Percentiles rank a stretch among this genome's conserved stretches.
Conservation (phyloP, 768 basidiomycete species). For the Trametes elegans region DNA sequence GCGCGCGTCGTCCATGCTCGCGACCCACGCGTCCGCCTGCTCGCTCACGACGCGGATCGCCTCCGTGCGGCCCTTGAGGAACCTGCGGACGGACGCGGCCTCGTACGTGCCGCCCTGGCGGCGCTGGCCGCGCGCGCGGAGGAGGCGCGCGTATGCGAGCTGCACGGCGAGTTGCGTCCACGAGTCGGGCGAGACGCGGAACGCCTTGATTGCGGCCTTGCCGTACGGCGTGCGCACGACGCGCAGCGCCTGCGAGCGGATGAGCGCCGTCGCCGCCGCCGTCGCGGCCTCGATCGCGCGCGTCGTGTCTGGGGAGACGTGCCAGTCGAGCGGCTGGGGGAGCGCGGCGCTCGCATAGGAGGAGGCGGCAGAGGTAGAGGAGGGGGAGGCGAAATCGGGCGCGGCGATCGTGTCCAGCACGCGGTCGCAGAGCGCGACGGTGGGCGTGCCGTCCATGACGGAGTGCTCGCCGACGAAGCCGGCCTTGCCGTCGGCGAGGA, state of each 20-base stretch:
- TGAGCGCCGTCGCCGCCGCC: slow-evolving; percentile 51
- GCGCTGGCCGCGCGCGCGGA: slow-evolving; percentile 42
- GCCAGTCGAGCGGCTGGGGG: slow-evolving; percentile 44
- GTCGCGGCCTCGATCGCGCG: slow-evolving; percentile 59
- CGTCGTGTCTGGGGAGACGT: slow-evolving; percentile 45
- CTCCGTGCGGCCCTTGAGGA: slow-evolving; percentile 89
- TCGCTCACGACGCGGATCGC: slow-evolving; percentile 82
- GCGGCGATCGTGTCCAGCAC: slow-evolving; percentile 59
- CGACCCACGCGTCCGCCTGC: slow-evolving; percentile 77
- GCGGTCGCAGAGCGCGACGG: slow-evolving; percentile 67
- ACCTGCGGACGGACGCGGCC: slow-evolving; percentile 87
- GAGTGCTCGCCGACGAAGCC: slow-evolving; percentile 95
- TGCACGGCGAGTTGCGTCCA: slow-evolving; percentile 95
- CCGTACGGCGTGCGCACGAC: slow-evolving; percentile 75
- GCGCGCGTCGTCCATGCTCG: slow-evolving; percentile 60
- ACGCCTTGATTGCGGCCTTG: slow-evolving; percentile 81
- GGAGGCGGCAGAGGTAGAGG: slow-evolving; percentile 24
- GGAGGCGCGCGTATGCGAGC: slow-evolving; percentile 77
- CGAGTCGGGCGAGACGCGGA: slow-evolving; percentile 88
- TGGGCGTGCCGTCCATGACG: slow-evolving; percentile 88
- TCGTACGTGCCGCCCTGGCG: slow-evolving; percentile 86
- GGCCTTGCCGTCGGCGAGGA: slow-evolving; percentile 77
- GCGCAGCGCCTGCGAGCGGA: slow-evolving; percentile 59
- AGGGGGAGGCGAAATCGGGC: slow-evolving; percentile 63
- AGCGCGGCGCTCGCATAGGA: too few species aligned